Evolutionary conservation across 1,139 yeast genomes (phyloP), one percentile per base, ranked within the genome.

Genomic region (Pneumocystis jirovecii): DNA sequence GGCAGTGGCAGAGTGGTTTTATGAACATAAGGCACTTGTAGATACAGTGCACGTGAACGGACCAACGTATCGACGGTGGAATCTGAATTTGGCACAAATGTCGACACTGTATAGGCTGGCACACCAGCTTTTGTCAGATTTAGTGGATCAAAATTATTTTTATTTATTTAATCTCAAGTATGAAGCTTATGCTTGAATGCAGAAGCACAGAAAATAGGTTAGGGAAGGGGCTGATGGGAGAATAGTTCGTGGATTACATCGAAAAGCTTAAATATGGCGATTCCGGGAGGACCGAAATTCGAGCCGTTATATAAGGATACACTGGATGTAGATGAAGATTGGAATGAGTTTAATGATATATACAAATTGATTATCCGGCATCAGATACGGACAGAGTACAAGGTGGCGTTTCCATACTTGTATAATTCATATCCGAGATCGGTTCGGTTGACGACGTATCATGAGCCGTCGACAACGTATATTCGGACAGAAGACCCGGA

Each of bases 231-330:
- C 34, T 31, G 34, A 31, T 5, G 34, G 34, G 5, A 5, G 34
- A 5, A 12, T 25, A 50, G 57, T 25, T 50, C 57, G 2, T 50
- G 57, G 57, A 50, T 86, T 73, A 90, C 97, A 0, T 96, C 97
- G 0, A 93, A 93, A 72, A 93, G 96, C 7, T 79, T 95, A 67
- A 90, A 90, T 72, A 81, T 85, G 64, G 86, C 96, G 0, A 79
- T 93, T 59, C 97, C 97, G 0, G 96, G 96, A 2, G 99, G 98
- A 0, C 98, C 99, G 3, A 89, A 86, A 72, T 93, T 91, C 74
- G 97, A 91, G 75, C 96, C 96, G 0, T 75, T 91, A n/a, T 84
- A 79, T 75, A 85, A 85, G 67, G 87, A 85, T 65, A 85, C 85
- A 69, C 85, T 85, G 2, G 86, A 82, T 60, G 44, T 63, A 15